Percentiles rank a stretch among this genome's conserved stretches.
Evolutionary conservation across 2,329 filamentous ascomycete species (phyloP).

Genomic region (Aspergillus brasiliensis): DNA sequence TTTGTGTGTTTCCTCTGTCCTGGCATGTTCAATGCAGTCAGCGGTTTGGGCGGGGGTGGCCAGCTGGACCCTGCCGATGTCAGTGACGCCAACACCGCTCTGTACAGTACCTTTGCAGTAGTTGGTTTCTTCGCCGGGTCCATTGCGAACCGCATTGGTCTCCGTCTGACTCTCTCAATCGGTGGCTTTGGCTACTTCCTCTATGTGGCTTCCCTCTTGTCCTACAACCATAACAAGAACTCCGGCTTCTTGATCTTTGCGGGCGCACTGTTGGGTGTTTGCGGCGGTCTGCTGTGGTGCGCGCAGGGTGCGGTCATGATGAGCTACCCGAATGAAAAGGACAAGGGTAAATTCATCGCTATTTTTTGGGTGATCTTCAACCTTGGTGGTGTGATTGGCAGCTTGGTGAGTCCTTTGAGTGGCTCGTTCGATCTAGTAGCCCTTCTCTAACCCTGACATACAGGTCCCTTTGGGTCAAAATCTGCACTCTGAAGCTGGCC

Average conservation of each 20-base stretch:
- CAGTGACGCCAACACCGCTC: slow-evolving; percentile 68
- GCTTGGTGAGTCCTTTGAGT: slow-evolving; percentile 54
- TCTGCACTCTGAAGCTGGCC: slow-evolving; percentile 43
- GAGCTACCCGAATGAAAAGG: slow-evolving; percentile 77
- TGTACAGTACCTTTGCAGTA: slow-evolving; percentile 72
- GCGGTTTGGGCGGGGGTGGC: slow-evolving; percentile 66
- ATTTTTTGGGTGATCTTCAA: slow-evolving; percentile 98
- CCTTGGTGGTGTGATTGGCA: slow-evolving; percentile 83
- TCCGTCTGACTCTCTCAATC: slow-evolving; percentile 47
- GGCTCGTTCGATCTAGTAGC: not conserved
- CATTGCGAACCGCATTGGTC: slow-evolving; percentile 48
- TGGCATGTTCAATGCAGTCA: slow-evolving; percentile 71
- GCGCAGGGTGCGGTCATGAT: slow-evolving; percentile 63
- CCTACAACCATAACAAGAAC: slow-evolving; percentile 54
- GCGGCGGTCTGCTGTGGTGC: slow-evolving; percentile 54
- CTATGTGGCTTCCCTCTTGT: slow-evolving; percentile 53
- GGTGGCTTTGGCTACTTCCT: slow-evolving; percentile 53
- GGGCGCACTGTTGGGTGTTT: slow-evolving; percentile 53
- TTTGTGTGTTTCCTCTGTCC: slow-evolving; percentile 72
- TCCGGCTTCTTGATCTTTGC: slow-evolving; percentile 52
- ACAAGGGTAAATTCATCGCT: slow-evolving; percentile 86
- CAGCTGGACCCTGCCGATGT: slow-evolving; percentile 59
- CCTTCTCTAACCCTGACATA: not conserved
- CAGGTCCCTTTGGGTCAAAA: slow-evolving; percentile 51
- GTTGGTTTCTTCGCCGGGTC: slow-evolving; percentile 64